Percentiles rank a stretch among this genome's conserved stretches.
These are phyloP conservation scores for Mangifera indica DNA, from an alignment of 345 rosid genomes.

Conservation along the genomic window DNA sequence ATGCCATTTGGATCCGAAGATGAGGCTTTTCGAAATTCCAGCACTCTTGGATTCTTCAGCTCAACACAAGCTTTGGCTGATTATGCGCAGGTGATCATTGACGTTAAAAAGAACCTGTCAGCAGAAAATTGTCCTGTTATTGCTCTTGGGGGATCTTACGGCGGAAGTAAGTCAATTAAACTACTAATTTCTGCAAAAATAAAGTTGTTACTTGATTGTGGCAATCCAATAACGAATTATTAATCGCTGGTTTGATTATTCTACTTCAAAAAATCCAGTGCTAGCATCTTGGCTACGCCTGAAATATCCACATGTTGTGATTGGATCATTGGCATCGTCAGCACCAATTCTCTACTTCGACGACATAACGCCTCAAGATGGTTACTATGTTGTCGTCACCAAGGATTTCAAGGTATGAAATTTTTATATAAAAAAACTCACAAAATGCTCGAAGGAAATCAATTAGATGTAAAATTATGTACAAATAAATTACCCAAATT, in stretches of 20 bases:
- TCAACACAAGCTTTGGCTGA: conserved; percentile 36
- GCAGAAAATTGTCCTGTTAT: conserved; percentile 28
- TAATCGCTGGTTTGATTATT: background rate
- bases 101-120: conserved; percentile 29
- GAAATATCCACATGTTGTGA: conserved; percentile 29
- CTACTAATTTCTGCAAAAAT: background rate
- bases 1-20: conserved; percentile 34
- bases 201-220: background rate
- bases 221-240: background rate
- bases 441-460: no score
- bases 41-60: conserved; percentile 32
- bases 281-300: conserved; percentile 35
- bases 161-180: conserved; percentile 29
- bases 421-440: background rate
- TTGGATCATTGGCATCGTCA: conserved; percentile 33
- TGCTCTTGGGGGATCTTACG: conserved; percentile 35
- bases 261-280: conserved; percentile 13
- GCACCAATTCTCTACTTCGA: conserved; percentile 33
- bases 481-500: no score
- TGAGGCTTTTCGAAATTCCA: conserved; percentile 18
- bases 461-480: no score
- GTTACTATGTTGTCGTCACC: conserved; percentile 20
- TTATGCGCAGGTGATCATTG: conserved; percentile 27
- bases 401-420: conserved; percentile 28
- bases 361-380: conserved; percentile 28